A percentile compares a stretch with the other conserved stretches of the same genome.
These are phyloP conservation scores for Avena sativa DNA, from an alignment of 176 grass and related monocot genomes.

Conservation along the genomic window DNA sequence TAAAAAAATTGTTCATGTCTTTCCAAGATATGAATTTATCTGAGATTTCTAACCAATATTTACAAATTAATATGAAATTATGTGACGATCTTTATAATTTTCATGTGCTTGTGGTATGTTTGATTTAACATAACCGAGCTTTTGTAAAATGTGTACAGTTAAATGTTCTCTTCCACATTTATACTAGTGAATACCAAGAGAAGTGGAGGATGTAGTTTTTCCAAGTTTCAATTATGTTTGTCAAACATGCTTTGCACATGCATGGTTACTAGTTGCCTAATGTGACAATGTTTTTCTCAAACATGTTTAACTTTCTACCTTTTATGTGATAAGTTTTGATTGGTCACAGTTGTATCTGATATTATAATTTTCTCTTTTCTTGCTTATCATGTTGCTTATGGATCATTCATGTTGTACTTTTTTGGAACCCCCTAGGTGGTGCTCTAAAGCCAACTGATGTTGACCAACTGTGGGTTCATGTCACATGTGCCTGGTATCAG, in stretches of 20 bases:
- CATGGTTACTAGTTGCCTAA: not conserved
- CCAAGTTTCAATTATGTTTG: not conserved
- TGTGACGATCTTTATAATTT: not conserved
- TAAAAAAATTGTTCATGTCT: not conserved
- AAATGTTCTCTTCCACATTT: not conserved
- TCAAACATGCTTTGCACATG: not conserved
- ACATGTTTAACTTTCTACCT: slow-evolving; percentile 4
- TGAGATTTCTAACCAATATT: not conserved
- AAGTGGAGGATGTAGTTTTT: not conserved
- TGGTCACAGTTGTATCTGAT: slow-evolving; percentile 16
- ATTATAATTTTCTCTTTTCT: not conserved
- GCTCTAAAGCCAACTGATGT: slow-evolving; percentile 90
- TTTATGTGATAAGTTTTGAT: slow-evolving; percentile 32
- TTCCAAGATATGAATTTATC: not conserved
- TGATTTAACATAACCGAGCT: not conserved
- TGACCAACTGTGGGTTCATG: slow-evolving; percentile 88
- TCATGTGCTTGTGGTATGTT: not conserved
- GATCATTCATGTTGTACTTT: slow-evolving; percentile 23
- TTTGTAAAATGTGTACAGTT: not conserved
- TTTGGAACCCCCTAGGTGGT: slow-evolving; percentile 59
- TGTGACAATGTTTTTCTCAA: not conserved
- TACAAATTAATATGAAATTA: not conserved
- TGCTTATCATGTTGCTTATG: slow-evolving; percentile 5
- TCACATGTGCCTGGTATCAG: slow-evolving; percentile 97
- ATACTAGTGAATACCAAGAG: not conserved